Evolutionary conservation across 2,329 filamentous ascomycete genomes (phyloP).

Genomic region (Trichophyton equinum): DNA sequence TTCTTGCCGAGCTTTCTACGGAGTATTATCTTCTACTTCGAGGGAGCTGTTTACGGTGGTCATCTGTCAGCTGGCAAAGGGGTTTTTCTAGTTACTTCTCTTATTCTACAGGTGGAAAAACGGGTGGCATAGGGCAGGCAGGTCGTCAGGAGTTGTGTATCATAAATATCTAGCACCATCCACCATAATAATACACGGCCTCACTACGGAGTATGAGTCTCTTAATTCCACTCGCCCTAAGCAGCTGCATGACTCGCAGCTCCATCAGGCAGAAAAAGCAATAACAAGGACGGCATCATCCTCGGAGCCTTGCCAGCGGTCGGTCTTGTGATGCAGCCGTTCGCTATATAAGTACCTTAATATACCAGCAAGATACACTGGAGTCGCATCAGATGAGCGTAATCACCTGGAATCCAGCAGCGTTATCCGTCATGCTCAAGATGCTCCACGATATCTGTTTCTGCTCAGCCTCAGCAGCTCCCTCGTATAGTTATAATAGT

Average conservation of each 20-base stretch:
- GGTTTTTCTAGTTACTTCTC: neutral
- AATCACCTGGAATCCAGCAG: neutral
- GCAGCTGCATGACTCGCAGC: no score
- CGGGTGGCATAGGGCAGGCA: no score
- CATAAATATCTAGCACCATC: neutral
- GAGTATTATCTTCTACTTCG: neutral
- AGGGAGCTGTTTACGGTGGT: neutral
- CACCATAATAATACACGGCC: no score
- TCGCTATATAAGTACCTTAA: neutral
- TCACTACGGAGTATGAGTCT: no score
- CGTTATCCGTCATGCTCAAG: neutral
- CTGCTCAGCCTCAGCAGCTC: neutral
- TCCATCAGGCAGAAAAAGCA: neutral
- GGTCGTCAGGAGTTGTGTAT: neutral
- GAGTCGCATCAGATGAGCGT: neutral
- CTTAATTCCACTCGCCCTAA: no score
- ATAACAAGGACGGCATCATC: neutral
- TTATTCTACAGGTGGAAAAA: no score
- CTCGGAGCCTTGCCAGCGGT: neutral
- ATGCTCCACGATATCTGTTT: neutral
- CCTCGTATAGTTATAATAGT: neutral
- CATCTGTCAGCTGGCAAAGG: neutral
- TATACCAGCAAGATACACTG: neutral
- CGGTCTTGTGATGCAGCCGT: neutral
- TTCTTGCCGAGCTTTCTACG: neutral